Evolutionary conservation across 163 green algal genomes (phyloP), one percentile per base, ranked within the genome.

Genomic region (Volvox carteri): DNA sequence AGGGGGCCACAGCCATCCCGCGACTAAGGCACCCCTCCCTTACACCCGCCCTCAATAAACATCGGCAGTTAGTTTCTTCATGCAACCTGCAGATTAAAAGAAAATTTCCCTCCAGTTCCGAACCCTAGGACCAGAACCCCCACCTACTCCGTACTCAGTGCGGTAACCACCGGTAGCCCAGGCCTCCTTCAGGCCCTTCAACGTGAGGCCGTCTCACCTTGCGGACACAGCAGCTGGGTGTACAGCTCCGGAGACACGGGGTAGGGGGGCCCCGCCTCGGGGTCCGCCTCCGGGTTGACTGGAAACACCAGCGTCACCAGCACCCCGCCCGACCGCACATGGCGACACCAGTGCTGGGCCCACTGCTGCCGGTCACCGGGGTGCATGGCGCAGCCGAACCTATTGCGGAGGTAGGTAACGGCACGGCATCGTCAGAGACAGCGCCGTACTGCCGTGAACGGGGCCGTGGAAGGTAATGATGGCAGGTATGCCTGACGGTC

Each of bases 241-340:
- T 84, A 89, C n/a, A 89, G 84, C 37, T 76, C 21, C 0, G 72
- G 72, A 12, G 72, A 74, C 11, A 89, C 56, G 41, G 84, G 84
- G 54, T 84, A 89, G 72, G 84, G 84, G 39, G 84, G 84, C 2
- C 84, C 84, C 68, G 75, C 52, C 1, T 46, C 52, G 41, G 84
- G 72, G 42, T 89, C 84, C 0, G 72, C 72, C 14, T 46, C 41
- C 6, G 70, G 39, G n/a, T 77, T 65, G 41, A 89, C 25, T 7
- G 84, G 84, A 54, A 89, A 89, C 41, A 89, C 84, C 39, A 89
- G 84, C n/a, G 84, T 54, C 84, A 89, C 72, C 70, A 84, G 50
- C 70, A 56, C 19, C 21, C 50, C 84, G 19, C 84, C 70, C 14
- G 68, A 41, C 28, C 41, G 16, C 50, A 83, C 3, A 28, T 58